Evolutionary conservation across 176 grass and related monocot genomes (phyloP).

Genomic region (Ampelocalamus luodianensis): DNA sequence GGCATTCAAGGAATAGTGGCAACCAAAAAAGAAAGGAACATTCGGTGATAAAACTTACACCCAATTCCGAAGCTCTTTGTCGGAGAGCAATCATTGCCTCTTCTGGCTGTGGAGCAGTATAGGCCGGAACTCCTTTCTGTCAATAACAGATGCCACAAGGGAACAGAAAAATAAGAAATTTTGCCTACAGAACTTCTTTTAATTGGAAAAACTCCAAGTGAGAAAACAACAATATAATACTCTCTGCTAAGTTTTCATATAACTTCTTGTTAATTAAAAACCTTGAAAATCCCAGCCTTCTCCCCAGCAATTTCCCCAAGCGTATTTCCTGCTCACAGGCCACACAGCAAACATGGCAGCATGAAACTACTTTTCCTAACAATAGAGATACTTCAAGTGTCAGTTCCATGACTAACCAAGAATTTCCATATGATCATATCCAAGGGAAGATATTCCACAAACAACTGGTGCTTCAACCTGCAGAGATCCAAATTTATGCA

Average conservation of each 20-base stretch:
- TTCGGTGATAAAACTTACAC: constrained; percentile 58
- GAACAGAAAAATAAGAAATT: background rate
- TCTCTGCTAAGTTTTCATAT: constrained; percentile 1
- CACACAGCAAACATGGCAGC: constrained; percentile 27
- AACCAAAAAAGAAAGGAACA: constrained; percentile 19
- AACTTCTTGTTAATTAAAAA: constrained; percentile 40
- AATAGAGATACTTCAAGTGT: constrained; percentile 8
- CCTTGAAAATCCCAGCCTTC: constrained; percentile 91
- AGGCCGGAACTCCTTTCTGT: constrained; percentile 78
- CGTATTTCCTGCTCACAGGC: constrained; percentile 65
- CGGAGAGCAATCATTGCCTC: constrained; percentile 83
- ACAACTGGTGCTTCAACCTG: constrained; percentile 79
- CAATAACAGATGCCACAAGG: constrained; percentile 22
- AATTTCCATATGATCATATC: constrained; percentile 95
- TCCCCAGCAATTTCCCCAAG: constrained; percentile 77
- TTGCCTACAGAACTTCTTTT: background rate
- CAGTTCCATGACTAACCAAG: constrained; percentile 67
- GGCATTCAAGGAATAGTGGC: background rate
- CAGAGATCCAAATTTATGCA: constrained; percentile 50
- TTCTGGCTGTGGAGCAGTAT: constrained; percentile 77
- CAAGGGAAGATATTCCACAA: constrained; percentile 91
- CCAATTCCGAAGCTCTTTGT: constrained; percentile 79
- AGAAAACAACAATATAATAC: background rate
- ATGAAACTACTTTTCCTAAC: constrained; percentile 32
- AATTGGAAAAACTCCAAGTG: background rate